Base-by-base conservation (phyloP, 805 yeast genomes). In the Wickerhamiella vanderwaltii region DNA sequence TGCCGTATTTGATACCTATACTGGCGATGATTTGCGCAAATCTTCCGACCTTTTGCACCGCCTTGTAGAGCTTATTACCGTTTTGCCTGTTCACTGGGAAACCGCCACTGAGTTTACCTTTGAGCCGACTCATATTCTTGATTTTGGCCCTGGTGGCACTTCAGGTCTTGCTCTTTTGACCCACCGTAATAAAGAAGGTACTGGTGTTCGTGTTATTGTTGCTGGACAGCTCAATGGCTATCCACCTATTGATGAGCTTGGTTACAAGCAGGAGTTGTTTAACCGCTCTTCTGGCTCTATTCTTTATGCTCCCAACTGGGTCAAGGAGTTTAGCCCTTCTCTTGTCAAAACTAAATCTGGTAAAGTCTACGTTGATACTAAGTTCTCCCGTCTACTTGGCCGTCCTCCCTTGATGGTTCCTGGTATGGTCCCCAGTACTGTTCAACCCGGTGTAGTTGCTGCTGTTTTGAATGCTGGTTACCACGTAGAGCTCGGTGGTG, bases 381-480 rank as follows among this genome's bases (percentile, higher is more conserved):
- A 86, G 66, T 86, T 88, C 66, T 83, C 95, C 40, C 73, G 87
- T 61, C 72, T 91, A 54, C 66, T 91, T 49, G 94, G 96, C 48
- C 82, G 86, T 64, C 87, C 98, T 48, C 99, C 98, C 46, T 67
- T 91, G 52, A 79, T 93, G 79, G 91, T 91, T 52, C 95, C 99
- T 29, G 99, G 98, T 68, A 91, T 91, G 99, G 91, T 98, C 30
- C 99, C 99, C 60, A 76, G 94, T 33, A 91, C 98, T 24, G 96
- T 87, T 44, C 79, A 83, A 51, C 91, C 97, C 35, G 87, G 83
- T 48, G 87, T 91, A 55, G 93, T 91, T 45, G 80, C 94, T 47
- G 94, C 95, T 24, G 79, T 96, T 22, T 72, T 87, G 58, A 86
- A 87, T 60, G 86, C 97, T 39, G 99, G 99, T 48, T 91, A 87